These are phyloP conservation scores for Leccinum pellstonianum DNA, from an alignment of 768 basidiomycete genomes.

Conservation along the genomic window DNA sequence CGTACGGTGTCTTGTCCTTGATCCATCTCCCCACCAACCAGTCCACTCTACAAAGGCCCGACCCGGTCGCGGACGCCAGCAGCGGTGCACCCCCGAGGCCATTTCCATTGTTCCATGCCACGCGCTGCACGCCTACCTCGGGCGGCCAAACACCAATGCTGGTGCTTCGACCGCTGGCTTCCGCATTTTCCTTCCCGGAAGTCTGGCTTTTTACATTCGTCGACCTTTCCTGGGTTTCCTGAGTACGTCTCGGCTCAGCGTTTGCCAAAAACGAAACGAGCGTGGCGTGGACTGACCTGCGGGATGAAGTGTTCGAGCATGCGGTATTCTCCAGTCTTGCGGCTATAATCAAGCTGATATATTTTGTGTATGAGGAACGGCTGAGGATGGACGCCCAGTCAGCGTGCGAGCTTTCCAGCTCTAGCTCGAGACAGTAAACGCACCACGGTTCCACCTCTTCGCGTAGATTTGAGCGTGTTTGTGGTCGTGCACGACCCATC, in stretches of 20 bases:
- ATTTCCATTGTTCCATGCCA: constrained; percentile 77
- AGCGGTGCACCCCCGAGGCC: constrained; percentile 60
- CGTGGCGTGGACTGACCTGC: constrained; percentile 41
- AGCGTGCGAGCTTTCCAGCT: not conserved
- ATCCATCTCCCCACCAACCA: constrained; percentile 75
- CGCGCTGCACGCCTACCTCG: constrained; percentile 74
- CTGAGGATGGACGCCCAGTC: constrained; percentile 33
- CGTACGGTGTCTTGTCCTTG: constrained; percentile 64
- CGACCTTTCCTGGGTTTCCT: constrained; percentile 49
- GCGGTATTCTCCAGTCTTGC: constrained; percentile 68
- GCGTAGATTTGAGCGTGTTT: constrained; percentile 63
- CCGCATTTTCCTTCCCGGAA: constrained; percentile 22
- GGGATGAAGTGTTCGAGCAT: constrained; percentile 89
- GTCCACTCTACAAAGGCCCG: constrained; percentile 86
- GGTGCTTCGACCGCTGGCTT: constrained; percentile 21
- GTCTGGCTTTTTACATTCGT: constrained; percentile 36
- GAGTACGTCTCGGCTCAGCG: not conserved
- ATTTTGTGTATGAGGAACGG: constrained; percentile 78
- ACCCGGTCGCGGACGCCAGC: constrained; percentile 77
- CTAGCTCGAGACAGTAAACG: constrained; percentile 23
- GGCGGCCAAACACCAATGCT: constrained; percentile 75
- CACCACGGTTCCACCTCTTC: constrained; percentile 72
- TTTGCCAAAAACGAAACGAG: not conserved
- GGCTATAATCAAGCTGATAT: constrained; percentile 86
- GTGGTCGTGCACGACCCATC: constrained; percentile 82